These are phyloP conservation scores for Hanseniaspora hatyaiensis DNA, from an alignment of 805 yeast species.

Conservation along the genomic window DNA sequence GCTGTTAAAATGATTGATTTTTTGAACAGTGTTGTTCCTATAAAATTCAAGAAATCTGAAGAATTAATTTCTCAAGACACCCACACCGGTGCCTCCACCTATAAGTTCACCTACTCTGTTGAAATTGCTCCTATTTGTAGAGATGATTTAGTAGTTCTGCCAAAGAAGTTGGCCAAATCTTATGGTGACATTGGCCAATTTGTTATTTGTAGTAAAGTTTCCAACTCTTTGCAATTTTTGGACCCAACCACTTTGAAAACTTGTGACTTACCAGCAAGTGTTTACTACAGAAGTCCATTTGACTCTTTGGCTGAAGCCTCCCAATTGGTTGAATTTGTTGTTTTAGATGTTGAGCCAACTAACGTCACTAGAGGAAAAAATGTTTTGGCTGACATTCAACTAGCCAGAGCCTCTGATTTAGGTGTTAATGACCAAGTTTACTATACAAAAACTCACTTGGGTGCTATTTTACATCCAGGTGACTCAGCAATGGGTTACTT, in stretches of 20 bases:
- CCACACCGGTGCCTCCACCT: constrained; percentile 76
- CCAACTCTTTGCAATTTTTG: constrained; percentile 73
- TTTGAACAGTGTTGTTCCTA: constrained; percentile 71
- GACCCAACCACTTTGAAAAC: constrained; percentile 73
- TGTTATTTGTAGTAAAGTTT: constrained; percentile 72
- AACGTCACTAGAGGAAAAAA: constrained; percentile 65
- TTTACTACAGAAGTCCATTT: constrained; percentile 78
- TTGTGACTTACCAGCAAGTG: constrained; percentile 58
- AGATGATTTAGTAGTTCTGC: constrained; percentile 88
- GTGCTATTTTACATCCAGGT: constrained; percentile 91
- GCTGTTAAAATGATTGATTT: constrained; percentile 92
- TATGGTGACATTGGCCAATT: constrained; percentile 73
- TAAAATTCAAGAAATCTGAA: constrained; percentile 70
- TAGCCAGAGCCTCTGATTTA: constrained; percentile 80
- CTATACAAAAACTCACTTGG: constrained; percentile 82
- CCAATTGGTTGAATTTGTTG: constrained; percentile 74
- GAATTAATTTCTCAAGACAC: constrained; percentile 87
- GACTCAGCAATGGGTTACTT: constrained; percentile 90
- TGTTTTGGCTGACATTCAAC: constrained; percentile 79
- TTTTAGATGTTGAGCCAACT: constrained; percentile 86
- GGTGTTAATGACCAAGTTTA: constrained; percentile 75
- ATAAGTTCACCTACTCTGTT: constrained; percentile 83
- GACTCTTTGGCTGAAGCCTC: constrained; percentile 61
- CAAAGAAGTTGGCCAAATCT: constrained; percentile 71
- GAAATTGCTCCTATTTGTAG: constrained; percentile 95